A percentile compares a stretch with the other conserved stretches of the same genome.
These are phyloP conservation scores for Mrakiaceae sp. DNA, from an alignment of 1,284 basidiomycete species.

Conservation along the genomic window DNA sequence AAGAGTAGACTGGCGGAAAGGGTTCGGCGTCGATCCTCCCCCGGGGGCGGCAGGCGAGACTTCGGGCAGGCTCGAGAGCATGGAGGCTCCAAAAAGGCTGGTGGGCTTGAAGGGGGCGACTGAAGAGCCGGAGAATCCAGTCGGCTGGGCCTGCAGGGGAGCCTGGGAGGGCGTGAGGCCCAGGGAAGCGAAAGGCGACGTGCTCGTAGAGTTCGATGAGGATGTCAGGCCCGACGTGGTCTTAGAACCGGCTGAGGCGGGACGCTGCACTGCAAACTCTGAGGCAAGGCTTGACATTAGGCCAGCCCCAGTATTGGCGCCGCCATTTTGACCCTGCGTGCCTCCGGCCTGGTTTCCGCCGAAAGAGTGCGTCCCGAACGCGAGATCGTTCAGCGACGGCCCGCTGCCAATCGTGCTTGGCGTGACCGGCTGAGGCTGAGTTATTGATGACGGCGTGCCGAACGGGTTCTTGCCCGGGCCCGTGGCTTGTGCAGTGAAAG, in stretches of 20 bases:
- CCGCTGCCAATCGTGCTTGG: constrained; percentile 36
- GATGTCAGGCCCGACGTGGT: neutral
- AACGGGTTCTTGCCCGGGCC: constrained; percentile 20
- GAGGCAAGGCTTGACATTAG: constrained; percentile 15
- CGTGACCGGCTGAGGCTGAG: constrained; percentile 6
- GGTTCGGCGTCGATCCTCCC: constrained; percentile 2
- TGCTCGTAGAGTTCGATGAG: neutral
- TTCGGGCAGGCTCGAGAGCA: constrained; percentile 65
- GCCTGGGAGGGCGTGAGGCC: neutral
- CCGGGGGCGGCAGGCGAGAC: neutral
- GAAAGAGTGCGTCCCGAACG: constrained; percentile 34
- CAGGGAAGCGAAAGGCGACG: neutral
- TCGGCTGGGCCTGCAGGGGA: constrained; percentile 56
- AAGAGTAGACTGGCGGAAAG: constrained; percentile 12
- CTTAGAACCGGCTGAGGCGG: neutral
- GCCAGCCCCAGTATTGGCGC: constrained; percentile 23
- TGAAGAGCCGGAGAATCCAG: constrained; percentile 56
- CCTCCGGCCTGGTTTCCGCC: neutral
- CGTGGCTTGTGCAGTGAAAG: constrained; percentile 22
- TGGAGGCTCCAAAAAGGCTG: constrained; percentile 70
- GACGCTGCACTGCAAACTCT: constrained; percentile 25
- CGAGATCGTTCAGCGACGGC: constrained; percentile 70
- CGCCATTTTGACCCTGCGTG: constrained; percentile 23
- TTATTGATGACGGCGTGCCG: constrained; percentile 13
- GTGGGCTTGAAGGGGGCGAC: constrained; percentile 85